Evolutionary conservation across 1,284 basidiomycete species (phyloP).

Genomic region (Coniferiporia weirii): DNA sequence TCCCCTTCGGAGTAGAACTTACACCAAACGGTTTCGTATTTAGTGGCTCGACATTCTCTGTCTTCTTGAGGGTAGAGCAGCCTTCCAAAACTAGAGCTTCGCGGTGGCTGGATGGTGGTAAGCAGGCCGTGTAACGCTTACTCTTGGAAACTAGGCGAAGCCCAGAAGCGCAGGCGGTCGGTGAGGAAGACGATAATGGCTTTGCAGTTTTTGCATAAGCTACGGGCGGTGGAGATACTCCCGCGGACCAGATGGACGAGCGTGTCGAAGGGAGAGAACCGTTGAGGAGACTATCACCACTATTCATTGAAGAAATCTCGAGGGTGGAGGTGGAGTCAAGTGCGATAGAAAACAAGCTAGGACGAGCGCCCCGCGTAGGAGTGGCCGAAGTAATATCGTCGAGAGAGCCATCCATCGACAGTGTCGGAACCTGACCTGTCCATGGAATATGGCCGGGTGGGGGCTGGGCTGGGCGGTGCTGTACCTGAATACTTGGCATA

Average conservation of each 20-base stretch:
- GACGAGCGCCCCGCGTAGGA: background rate
- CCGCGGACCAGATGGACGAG: constrained; percentile 15
- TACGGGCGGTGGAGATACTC: constrained; percentile 1
- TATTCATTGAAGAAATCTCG: constrained; percentile 2
- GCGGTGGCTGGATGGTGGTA: background rate
- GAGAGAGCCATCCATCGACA: background rate
- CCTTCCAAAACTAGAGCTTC: constrained; percentile 16
- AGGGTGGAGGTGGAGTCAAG: background rate
- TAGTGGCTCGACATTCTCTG: background rate
- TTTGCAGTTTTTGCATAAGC: background rate
- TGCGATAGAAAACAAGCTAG: background rate
- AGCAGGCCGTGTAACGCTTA: constrained; percentile 2
- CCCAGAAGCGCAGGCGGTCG: background rate
- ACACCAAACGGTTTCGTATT: background rate
- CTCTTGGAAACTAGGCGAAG: background rate
- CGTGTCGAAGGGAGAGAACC: constrained; percentile 13
- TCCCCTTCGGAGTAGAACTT: background rate
- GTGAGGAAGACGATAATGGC: background rate
- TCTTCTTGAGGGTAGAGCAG: constrained; percentile 8
- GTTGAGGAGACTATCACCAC: constrained; percentile 4
- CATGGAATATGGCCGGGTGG: constrained; percentile 18
- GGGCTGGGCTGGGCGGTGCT: background rate
- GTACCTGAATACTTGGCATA: background rate
- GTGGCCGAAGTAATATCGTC: background rate
- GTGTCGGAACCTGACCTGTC: constrained; percentile 2